Evolutionary conservation across 176 grass and related monocot genomes (phyloP).

Genomic region (Eleusine coracana): DNA sequence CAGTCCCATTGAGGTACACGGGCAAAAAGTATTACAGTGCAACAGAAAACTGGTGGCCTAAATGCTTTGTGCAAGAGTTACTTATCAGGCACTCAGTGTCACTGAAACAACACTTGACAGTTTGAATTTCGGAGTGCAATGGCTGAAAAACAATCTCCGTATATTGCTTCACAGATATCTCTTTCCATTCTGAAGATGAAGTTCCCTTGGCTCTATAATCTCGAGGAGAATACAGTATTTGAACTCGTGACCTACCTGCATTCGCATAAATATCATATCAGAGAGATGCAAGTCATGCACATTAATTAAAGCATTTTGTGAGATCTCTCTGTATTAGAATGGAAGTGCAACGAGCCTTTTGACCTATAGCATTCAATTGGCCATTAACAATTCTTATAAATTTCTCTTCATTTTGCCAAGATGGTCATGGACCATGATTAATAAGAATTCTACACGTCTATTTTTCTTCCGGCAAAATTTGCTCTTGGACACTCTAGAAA

Average conservation of each 20-base stretch:
- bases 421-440: background rate
- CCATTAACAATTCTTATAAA: conserved; percentile 8
- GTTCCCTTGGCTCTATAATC: conserved; percentile 64
- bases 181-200: conserved; percentile 73
- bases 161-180: conserved; percentile 69
- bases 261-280: conserved; percentile 27
- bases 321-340: background rate
- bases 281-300: background rate
- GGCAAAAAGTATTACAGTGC: background rate
- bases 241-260: conserved; percentile 68
- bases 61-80: background rate
- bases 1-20: background rate
- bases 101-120: conserved; percentile 60
- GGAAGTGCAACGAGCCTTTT: background rate
- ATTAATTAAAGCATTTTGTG: background rate
- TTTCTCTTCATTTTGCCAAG: background rate
- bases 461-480: too few relatives aligned
- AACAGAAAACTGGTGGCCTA: background rate
- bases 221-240: conserved; percentile 71
- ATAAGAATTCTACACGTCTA: conserved; percentile 12
- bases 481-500: background rate
- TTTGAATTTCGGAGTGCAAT: conserved; percentile 74
- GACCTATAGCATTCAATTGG: background rate
- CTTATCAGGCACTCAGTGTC: conserved; percentile 58
- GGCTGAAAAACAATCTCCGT: conserved; percentile 76